phyloP scores from a whole-genome alignment of 2,329 filamentous ascomycete genomes.

The Arthrobotrys conoides region DNA sequence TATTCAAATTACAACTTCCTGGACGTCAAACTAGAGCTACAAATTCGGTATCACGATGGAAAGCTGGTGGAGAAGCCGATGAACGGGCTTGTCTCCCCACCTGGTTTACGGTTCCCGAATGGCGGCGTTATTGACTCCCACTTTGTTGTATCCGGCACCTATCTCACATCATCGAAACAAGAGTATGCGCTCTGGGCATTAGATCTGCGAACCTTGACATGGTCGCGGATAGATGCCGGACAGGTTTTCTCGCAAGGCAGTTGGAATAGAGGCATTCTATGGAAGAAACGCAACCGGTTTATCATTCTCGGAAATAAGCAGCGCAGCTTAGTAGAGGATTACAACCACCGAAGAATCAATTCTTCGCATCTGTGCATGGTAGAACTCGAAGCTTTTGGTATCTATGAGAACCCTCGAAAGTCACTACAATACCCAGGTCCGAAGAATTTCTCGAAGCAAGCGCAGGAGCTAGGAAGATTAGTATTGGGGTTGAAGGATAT shows the following conservation, averaged over 20 bases:
- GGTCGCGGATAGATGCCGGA: constrained; percentile 95
- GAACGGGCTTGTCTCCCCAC: constrained; percentile 87
- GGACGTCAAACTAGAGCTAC: constrained; percentile 94
- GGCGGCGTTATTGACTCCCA: constrained; percentile 95
- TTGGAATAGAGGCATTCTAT: constrained; percentile 95
- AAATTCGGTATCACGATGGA: constrained; percentile 87
- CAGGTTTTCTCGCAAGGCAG: constrained; percentile 96
- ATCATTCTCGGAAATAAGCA: constrained; percentile 95
- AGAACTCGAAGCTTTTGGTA: constrained; percentile 94
- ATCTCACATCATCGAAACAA: constrained; percentile 96
- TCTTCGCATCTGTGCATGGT: constrained; percentile 98
- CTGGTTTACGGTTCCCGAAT: constrained; percentile 93
- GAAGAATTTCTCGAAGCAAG: constrained; percentile 78
- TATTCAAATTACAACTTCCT: constrained; percentile 99
- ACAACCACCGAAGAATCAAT: constrained; percentile 97
- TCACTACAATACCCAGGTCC: constrained; percentile 62
- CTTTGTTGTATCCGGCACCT: constrained; percentile 97
- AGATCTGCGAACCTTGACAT: constrained; percentile 87
- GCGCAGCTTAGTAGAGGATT: constrained; percentile 93
- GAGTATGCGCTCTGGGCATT: constrained; percentile 98
- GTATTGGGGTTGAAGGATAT: constrained; percentile 85
- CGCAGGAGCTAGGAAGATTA: constrained; percentile 86
- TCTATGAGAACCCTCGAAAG: constrained; percentile 90
- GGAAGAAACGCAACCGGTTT: constrained; percentile 93
- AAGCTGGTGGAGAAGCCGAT: constrained; percentile 88